Evolutionary conservation across 176 grass and related monocot genomes (phyloP).

Genomic region (Bolboschoenus planiculmis): DNA sequence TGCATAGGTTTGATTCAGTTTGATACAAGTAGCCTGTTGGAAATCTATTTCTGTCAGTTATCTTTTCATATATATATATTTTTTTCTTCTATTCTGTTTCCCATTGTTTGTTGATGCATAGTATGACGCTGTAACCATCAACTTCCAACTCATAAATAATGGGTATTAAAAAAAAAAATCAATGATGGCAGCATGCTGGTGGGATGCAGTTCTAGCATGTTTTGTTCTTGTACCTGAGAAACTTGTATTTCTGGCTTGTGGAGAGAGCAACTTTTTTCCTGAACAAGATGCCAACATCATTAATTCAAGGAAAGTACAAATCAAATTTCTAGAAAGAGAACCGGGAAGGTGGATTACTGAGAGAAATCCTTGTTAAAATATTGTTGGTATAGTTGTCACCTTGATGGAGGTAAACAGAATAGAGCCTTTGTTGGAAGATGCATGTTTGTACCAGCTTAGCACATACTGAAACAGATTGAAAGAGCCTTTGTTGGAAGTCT

Average conservation of each 20-base stretch:
- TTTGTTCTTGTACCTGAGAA: not conserved
- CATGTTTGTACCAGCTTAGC: not conserved
- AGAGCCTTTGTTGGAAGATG: not conserved
- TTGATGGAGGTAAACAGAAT: too few species aligned
- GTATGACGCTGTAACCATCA: not conserved
- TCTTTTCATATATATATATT: not conserved
- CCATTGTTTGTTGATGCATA: not conserved
- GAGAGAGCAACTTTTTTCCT: not conserved
- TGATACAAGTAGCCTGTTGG: not conserved
- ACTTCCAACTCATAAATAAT: not conserved
- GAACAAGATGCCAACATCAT: not conserved
- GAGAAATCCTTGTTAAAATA: too few species aligned
- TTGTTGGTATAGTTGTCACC: too few species aligned
- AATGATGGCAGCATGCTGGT: not conserved
- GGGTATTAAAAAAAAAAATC: not conserved
- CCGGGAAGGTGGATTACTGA: not conserved
- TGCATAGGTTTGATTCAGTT: not conserved
- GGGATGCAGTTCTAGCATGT: not conserved
- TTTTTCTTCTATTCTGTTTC: not conserved
- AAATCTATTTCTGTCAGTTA: not conserved
- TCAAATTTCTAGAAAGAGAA: not conserved
- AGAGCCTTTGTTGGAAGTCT: not conserved
- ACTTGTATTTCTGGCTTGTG: not conserved
- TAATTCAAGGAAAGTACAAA: not conserved
- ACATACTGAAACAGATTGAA: not conserved